Evolutionary conservation across 129 eudicot species (phyloP).

Genomic region (Flaveria linearis): DNA sequence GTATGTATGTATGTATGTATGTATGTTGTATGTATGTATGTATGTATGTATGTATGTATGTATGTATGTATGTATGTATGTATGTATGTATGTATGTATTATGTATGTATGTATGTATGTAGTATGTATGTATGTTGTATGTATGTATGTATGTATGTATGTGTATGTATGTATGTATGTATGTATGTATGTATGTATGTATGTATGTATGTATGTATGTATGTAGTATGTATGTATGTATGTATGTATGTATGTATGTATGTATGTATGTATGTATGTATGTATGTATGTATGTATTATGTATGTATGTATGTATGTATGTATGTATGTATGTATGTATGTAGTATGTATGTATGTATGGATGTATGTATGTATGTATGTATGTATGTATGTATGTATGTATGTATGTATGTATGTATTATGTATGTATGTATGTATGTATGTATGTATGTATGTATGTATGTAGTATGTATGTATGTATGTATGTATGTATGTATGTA

Average conservation of each 20-base stretch:
- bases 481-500: background rate
- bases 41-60: background rate
- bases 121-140: no score
- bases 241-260: background rate
- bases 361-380: no score
- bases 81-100: background rate
- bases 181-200: background rate
- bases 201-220: background rate
- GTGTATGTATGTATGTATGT: background rate
- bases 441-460: background rate
- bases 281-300: no score
- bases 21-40: background rate
- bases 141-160: background rate
- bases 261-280: background rate
- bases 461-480: background rate
- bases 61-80: background rate
- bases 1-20: background rate
- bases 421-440: background rate
- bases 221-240: background rate
- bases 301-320: background rate
- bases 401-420: background rate
- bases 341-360: background rate
- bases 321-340: background rate
- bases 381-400: background rate
- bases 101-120: background rate